Evolutionary conservation across 768 basidiomycete genomes (phyloP).

Genomic region (Lactarius akahatsu): DNA sequence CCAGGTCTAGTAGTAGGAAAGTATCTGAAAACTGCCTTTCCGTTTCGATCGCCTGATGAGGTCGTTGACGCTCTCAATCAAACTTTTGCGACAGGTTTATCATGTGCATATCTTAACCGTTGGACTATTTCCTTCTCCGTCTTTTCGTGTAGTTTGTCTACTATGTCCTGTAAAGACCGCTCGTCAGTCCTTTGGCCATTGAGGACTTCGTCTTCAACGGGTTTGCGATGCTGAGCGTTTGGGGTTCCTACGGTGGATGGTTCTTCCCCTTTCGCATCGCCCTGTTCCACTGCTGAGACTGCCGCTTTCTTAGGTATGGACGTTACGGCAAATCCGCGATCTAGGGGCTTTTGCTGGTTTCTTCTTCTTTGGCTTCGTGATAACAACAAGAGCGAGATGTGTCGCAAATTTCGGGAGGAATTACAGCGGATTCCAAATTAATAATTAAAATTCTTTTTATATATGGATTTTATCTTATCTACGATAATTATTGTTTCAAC

Average conservation of each 20-base stretch:
- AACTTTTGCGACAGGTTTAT: not conserved
- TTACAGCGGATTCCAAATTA: too few relatives aligned
- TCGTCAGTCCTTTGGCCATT: conserved; percentile 42
- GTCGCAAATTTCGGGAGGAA: too few relatives aligned
- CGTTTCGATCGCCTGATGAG: conserved; percentile 66
- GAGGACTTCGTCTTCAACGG: conserved; percentile 31
- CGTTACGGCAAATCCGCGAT: conserved; percentile 72
- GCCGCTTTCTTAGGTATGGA: conserved; percentile 76
- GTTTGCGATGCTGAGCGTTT: not conserved
- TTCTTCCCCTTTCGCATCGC: conserved; percentile 20
- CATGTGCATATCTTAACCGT: conserved; percentile 57
- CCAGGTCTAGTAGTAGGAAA: conserved; percentile 63
- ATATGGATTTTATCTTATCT: too few relatives aligned
- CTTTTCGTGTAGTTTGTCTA: conserved; percentile 85
- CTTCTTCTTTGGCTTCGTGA: conserved; percentile 66
- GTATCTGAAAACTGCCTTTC: conserved; percentile 73
- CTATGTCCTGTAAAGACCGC: conserved; percentile 61
- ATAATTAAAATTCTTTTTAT: too few relatives aligned
- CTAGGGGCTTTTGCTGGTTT: conserved; percentile 73
- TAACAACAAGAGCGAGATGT: too few relatives aligned
- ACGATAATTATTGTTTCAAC: too few relatives aligned
- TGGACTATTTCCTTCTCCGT: conserved; percentile 78
- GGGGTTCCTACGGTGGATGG: not conserved
- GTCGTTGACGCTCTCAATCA: not conserved
- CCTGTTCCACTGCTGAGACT: conserved; percentile 28